Evolutionary conservation across 345 rosid species (phyloP).

Genomic region (Triadica sebifera): DNA sequence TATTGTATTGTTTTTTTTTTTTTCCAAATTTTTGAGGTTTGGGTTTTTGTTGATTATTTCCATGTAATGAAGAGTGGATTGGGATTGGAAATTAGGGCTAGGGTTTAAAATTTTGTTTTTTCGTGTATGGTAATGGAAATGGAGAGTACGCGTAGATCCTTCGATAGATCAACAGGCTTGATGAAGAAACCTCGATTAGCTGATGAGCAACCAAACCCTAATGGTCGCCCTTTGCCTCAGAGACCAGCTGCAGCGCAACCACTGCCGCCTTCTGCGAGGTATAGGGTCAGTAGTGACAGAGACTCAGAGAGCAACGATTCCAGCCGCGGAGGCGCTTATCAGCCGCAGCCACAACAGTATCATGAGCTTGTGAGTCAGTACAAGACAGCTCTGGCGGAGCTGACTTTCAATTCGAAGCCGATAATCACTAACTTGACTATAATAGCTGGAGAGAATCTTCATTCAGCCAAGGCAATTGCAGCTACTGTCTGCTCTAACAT

Average conservation of each 20-base stretch:
- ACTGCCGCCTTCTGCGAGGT: constrained; percentile 28
- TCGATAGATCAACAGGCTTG: constrained; percentile 67
- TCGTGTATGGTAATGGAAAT: constrained; percentile 37
- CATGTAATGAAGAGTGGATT: constrained; percentile 6
- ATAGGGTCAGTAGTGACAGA: constrained; percentile 28
- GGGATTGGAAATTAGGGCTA: constrained; percentile 25
- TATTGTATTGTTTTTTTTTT: background rate
- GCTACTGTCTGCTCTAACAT: constrained; percentile 77
- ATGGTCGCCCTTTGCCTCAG: constrained; percentile 45
- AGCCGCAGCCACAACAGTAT: constrained; percentile 78
- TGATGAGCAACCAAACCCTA: constrained; percentile 43
- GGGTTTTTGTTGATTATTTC: background rate
- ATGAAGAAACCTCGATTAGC: constrained; percentile 71
- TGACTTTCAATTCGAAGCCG: constrained; percentile 95
- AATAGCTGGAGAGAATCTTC: constrained; percentile 91
- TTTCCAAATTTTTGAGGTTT: background rate
- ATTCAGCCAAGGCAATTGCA: constrained; percentile 79
- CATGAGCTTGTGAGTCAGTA: constrained; percentile 91
- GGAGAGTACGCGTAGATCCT: constrained; percentile 79
- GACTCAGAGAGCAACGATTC: constrained; percentile 51
- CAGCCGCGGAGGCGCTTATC: constrained; percentile 55
- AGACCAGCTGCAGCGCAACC: constrained; percentile 31
- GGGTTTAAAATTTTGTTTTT: constrained; percentile 5
- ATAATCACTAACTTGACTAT: constrained; percentile 93
- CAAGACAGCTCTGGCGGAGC: constrained; percentile 82